phyloP scores from a whole-genome alignment of 768 basidiomycete species.

The Trametes gibbosa region DNA sequence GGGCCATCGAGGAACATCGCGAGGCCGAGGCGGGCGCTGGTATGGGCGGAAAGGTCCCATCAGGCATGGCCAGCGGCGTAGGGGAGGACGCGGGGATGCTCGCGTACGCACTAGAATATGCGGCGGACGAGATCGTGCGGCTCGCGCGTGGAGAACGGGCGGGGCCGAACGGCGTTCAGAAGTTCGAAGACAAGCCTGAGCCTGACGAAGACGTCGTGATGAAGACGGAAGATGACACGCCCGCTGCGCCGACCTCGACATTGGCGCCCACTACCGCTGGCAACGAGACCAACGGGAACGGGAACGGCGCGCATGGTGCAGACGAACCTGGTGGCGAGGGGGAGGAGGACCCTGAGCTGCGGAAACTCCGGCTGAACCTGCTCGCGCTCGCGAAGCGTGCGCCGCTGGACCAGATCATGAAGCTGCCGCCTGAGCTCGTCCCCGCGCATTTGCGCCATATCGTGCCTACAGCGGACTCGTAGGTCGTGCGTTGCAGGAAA shows the following conservation, averaged over 20 bases:
- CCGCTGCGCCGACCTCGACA: background rate
- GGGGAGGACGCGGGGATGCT: slow-evolving; percentile 47
- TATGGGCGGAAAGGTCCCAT: slow-evolving; percentile 3
- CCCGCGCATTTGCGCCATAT: slow-evolving; percentile 62
- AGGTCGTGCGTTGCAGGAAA: no score
- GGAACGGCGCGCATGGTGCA: background rate
- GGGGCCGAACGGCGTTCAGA: slow-evolving; percentile 17
- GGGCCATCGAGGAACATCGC: slow-evolving; percentile 30
- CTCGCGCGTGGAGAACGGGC: slow-evolving; percentile 30
- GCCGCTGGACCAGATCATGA: slow-evolving; percentile 68
- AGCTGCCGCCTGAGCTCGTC: slow-evolving; percentile 60
- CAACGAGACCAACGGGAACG: background rate
- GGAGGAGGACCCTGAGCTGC: slow-evolving; percentile 45
- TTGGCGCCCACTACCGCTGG: background rate
- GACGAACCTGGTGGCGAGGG: background rate
- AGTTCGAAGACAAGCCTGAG: slow-evolving; percentile 2
- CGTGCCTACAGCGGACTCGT: slow-evolving; percentile 47
- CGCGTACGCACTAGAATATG: slow-evolving; percentile 55
- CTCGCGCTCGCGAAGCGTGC: slow-evolving; percentile 77
- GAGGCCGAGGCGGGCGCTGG: slow-evolving; percentile 23
- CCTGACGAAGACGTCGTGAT: slow-evolving; percentile 17
- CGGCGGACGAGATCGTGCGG: slow-evolving; percentile 49
- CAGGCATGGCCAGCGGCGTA: slow-evolving; percentile 17
- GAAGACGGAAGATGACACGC: slow-evolving; percentile 11
- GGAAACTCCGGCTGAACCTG: slow-evolving; percentile 67